Evolutionary conservation across 2,329 filamentous ascomycete genomes (phyloP).

Genomic region (Exophiala alcalophila): DNA sequence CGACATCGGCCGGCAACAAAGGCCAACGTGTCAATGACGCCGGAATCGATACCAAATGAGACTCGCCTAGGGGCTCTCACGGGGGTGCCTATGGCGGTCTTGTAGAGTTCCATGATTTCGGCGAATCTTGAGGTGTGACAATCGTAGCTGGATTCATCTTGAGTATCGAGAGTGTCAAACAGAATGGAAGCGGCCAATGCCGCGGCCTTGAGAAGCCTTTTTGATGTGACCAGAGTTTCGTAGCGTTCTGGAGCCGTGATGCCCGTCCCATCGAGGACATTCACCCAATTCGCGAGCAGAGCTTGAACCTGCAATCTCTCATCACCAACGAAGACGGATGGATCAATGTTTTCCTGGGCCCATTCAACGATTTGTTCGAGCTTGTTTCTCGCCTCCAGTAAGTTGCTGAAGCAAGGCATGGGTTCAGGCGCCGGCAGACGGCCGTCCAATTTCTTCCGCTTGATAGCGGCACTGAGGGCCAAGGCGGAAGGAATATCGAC

Average conservation of each 20-base stretch:
- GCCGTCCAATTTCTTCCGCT: slow-evolving; percentile 12
- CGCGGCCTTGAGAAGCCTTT: slow-evolving; percentile 26
- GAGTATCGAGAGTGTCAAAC: slow-evolving; percentile 22
- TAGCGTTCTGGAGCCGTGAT: slow-evolving; percentile 23
- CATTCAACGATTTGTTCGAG: slow-evolving; percentile 28
- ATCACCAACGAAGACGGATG: slow-evolving; percentile 4
- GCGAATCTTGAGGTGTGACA: slow-evolving; percentile 29
- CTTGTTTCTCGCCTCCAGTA: slow-evolving; percentile 28
- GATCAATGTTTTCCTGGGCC: slow-evolving; percentile 23
- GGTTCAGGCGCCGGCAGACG: slow-evolving; percentile 16
- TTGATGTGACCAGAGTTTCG: slow-evolving; percentile 21
- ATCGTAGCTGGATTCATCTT: slow-evolving; percentile 30
- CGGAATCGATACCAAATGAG: slow-evolving; percentile 35
- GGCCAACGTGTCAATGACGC: slow-evolving; percentile 32
- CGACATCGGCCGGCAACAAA: slow-evolving; percentile 34
- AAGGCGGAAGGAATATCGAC: slow-evolving; percentile 27
- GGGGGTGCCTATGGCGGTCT: slow-evolving; percentile 29
- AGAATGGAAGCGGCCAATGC: slow-evolving; percentile 27
- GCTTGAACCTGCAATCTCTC: slow-evolving; percentile 18
- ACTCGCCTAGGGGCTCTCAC: slow-evolving; percentile 16
- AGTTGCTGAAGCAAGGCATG: slow-evolving; percentile 18
- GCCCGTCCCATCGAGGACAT: slow-evolving; percentile 21
- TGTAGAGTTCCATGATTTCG: slow-evolving; percentile 31
- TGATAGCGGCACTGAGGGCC: slow-evolving; percentile 21
- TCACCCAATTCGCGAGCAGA: slow-evolving; percentile 22